A percentile compares a stretch with the other conserved stretches of the same genome.
Evolutionary conservation across 768 basidiomycete genomes (phyloP).

Genomic region (Collybiopsis luxurians): DNA sequence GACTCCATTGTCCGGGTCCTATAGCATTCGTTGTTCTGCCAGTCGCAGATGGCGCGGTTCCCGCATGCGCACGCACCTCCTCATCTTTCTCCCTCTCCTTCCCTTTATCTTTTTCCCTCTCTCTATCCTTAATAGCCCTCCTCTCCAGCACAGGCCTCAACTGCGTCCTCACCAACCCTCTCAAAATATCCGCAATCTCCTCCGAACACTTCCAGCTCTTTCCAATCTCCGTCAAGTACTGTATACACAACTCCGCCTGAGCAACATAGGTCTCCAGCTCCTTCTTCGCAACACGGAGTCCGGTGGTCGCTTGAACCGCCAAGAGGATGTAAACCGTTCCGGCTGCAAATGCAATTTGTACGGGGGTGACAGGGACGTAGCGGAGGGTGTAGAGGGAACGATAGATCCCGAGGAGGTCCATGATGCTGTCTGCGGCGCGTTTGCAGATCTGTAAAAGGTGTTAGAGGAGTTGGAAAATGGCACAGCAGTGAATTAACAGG

Average conservation of each 20-base stretch:
- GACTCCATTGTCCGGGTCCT: no score
- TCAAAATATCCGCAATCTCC: slow-evolving; percentile 22
- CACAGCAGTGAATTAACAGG: no score
- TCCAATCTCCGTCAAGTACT: slow-evolving; percentile 28
- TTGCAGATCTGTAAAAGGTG: slow-evolving; percentile 26
- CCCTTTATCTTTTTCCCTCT: neutral
- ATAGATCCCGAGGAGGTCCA: slow-evolving; percentile 29
- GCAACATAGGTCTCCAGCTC: slow-evolving; percentile 21
- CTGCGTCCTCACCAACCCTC: slow-evolving; percentile 17
- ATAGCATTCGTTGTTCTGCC: no score
- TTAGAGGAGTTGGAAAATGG: neutral
- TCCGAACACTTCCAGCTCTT: slow-evolving; percentile 28
- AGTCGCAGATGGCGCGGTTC: no score
- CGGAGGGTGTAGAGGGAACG: slow-evolving; percentile 32
- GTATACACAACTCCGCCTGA: slow-evolving; percentile 27
- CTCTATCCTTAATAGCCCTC: neutral
- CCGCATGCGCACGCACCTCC: no score
- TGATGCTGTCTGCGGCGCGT: slow-evolving; percentile 30
- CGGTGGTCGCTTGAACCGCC: slow-evolving; percentile 28
- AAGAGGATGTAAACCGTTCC: slow-evolving; percentile 37
- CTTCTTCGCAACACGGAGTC: slow-evolving; percentile 21
- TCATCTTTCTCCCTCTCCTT: neutral
- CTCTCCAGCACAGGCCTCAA: slow-evolving; percentile 8
- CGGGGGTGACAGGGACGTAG: slow-evolving; percentile 32
- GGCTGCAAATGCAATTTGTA: slow-evolving; percentile 34